These are phyloP conservation scores for Melastoma malabathricum DNA, from an alignment of 345 rosid genomes.

Conservation along the genomic window DNA sequence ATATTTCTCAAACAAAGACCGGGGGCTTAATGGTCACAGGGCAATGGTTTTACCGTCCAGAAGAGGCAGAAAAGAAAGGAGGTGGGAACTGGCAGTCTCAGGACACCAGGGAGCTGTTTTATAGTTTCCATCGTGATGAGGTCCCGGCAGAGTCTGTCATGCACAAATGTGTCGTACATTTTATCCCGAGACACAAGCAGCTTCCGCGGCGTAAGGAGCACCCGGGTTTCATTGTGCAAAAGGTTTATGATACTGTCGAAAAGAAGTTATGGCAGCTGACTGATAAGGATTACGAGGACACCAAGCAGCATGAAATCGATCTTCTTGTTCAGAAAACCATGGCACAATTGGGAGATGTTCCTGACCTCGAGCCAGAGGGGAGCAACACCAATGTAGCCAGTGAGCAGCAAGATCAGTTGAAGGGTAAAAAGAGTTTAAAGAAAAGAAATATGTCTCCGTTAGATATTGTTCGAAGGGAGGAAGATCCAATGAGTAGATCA, in stretches of 20 bases:
- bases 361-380: conserved; percentile 41
- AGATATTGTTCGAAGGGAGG: conserved; percentile 66
- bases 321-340: conserved; percentile 69
- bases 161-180: conserved; percentile 96
- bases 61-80: conserved; percentile 85
- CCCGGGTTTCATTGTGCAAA: conserved; percentile 93
- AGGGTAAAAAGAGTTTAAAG: conserved; percentile 32
- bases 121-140: conserved; percentile 91
- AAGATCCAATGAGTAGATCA: conserved; percentile 25
- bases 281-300: conserved; percentile 66
- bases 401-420: conserved; percentile 41
- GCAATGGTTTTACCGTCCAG: conserved; percentile 99
- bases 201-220: conserved; percentile 63
- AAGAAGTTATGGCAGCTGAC: conserved; percentile 56
- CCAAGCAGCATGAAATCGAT: conserved; percentile 61
- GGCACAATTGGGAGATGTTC: conserved; percentile 50
- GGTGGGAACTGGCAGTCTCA: conserved; percentile 87
- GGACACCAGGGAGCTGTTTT: conserved; percentile 82
- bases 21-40: conserved; percentile 75
- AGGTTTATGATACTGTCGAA: conserved; percentile 58
- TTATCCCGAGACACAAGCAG: conserved; percentile 78
- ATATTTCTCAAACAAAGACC: conserved; percentile 47
- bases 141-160: conserved; percentile 96
- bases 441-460: conserved; percentile 44
- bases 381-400: background rate